These are phyloP conservation scores for Hevea brasiliensis DNA, from an alignment of 345 rosid species.

Conservation along the genomic window DNA sequence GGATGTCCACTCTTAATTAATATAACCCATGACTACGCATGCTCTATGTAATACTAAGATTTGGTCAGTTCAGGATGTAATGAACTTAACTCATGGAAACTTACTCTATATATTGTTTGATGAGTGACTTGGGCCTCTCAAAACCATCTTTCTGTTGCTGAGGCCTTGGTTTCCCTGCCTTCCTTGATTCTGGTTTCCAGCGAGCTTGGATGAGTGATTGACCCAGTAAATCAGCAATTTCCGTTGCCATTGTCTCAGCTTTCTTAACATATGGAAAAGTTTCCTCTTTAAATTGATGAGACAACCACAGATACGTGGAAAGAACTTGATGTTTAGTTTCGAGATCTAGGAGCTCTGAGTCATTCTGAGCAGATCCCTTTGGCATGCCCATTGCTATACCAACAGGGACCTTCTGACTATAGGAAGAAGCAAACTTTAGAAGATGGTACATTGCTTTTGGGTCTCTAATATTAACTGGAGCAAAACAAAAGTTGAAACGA, in stretches of 20 bases:
- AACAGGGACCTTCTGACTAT: conserved; percentile 66
- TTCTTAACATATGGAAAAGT: conserved; percentile 71
- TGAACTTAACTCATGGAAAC: conserved; percentile 15
- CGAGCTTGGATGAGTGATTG: conserved; percentile 65
- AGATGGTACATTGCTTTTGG: conserved; percentile 92
- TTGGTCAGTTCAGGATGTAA: not conserved
- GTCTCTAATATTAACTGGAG: conserved; percentile 88
- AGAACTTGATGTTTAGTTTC: conserved; percentile 84
- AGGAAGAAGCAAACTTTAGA: conserved; percentile 65
- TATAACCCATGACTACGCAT: not conserved
- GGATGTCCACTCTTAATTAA: not conserved
- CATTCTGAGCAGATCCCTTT: conserved; percentile 76
- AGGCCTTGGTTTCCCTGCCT: conserved; percentile 39
- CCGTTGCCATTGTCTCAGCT: conserved; percentile 78
- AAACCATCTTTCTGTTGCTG: conserved; percentile 44
- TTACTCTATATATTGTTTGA: conserved; percentile 45
- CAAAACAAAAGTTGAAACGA: conserved; percentile 92
- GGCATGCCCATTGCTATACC: conserved; percentile 91
- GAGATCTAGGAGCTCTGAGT: conserved; percentile 74
- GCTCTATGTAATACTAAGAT: not conserved
- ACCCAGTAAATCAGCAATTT: conserved; percentile 77
- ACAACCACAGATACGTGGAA: conserved; percentile 91
- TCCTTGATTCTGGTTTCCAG: conserved; percentile 82
- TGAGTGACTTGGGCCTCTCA: conserved; percentile 61
- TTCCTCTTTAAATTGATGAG: conserved; percentile 72